These are phyloP conservation scores for Dentipellis sp. DNA, from an alignment of 768 basidiomycete genomes.

Conservation along the genomic window DNA sequence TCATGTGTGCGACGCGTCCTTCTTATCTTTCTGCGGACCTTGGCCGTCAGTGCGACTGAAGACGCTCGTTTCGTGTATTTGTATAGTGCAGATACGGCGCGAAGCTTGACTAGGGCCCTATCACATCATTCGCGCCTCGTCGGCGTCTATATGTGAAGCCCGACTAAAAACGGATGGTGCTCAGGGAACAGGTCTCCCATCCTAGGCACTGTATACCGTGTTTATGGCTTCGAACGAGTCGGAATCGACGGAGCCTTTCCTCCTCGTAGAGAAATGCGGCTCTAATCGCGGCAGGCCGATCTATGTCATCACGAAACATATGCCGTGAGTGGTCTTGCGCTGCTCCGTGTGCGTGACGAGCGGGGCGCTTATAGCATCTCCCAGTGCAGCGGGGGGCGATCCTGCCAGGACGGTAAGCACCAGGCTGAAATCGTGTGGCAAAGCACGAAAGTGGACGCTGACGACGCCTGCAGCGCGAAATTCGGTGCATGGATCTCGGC, in stretches of 20 bases:
- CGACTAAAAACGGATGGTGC: neutral
- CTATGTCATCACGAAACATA: conserved; percentile 33
- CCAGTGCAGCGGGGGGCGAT: neutral
- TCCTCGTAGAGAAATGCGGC: conserved; percentile 33
- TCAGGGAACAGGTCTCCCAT: conserved; percentile 6
- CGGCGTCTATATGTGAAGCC: neutral
- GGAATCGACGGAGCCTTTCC: conserved; percentile 21
- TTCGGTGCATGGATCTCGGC: conserved; percentile 34
- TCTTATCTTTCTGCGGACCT: conserved; percentile 4
- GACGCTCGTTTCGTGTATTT: neutral
- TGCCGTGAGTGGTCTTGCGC: conserved; percentile 25
- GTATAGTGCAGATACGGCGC: neutral
- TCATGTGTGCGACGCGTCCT: conserved; percentile 1
- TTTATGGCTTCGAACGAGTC: conserved; percentile 18
- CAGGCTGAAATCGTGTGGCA: no score
- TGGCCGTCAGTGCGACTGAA: neutral
- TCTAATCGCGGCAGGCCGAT: conserved; percentile 32
- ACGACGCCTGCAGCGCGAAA: conserved; percentile 24
- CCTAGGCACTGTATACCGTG: conserved; percentile 16
- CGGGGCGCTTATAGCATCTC: no score
- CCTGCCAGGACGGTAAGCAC: neutral
- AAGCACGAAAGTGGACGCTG: no score
- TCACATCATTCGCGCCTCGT: neutral
- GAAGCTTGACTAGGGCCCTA: neutral
- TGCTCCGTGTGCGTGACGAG: neutral